Percentiles rank a stretch among this genome's conserved stretches.
Conservation (phyloP, 805 yeast species). For the Zygoascus flipseniorum region DNA sequence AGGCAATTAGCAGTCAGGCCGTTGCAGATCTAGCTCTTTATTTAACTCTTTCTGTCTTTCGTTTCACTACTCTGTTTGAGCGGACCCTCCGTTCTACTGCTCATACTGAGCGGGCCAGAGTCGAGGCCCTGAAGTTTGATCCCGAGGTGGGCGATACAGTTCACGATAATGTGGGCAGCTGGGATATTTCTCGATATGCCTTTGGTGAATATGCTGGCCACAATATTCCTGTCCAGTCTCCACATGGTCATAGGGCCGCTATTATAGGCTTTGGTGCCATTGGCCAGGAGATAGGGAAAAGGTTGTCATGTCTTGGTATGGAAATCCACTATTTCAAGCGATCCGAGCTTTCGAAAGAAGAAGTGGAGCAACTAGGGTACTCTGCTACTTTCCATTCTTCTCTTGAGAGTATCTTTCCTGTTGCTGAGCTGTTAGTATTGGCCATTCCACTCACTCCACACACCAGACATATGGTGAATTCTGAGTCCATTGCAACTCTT, state of each 20-base stretch:
- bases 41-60: constrained; percentile 50
- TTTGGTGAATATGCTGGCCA: constrained; percentile 37
- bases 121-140: constrained; percentile 14
- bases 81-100: constrained; percentile 33
- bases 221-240: constrained; percentile 40
- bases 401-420: constrained; percentile 35
- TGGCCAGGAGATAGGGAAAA: constrained; percentile 54
- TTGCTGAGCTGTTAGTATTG: constrained; percentile 50
- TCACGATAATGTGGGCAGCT: background rate
- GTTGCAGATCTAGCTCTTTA: constrained; percentile 67
- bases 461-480: constrained; percentile 48
- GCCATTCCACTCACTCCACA: constrained; percentile 59
- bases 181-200: constrained; percentile 22
- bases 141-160: constrained; percentile 6
- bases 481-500: constrained; percentile 37
- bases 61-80: constrained; percentile 46
- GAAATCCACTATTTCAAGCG: constrained; percentile 55
- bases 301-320: constrained; percentile 56
- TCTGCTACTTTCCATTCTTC: constrained; percentile 37
- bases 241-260: constrained; percentile 49
- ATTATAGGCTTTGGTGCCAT: constrained; percentile 72
- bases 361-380: constrained; percentile 35
- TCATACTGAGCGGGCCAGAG: constrained; percentile 41
- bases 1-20: constrained; percentile 44
- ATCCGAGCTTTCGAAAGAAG: constrained; percentile 33